A percentile compares a stretch with the other conserved stretches of the same genome.
Evolutionary conservation across 306 rosid species (phyloP).

Genomic region (Dalbergia cultrata): DNA sequence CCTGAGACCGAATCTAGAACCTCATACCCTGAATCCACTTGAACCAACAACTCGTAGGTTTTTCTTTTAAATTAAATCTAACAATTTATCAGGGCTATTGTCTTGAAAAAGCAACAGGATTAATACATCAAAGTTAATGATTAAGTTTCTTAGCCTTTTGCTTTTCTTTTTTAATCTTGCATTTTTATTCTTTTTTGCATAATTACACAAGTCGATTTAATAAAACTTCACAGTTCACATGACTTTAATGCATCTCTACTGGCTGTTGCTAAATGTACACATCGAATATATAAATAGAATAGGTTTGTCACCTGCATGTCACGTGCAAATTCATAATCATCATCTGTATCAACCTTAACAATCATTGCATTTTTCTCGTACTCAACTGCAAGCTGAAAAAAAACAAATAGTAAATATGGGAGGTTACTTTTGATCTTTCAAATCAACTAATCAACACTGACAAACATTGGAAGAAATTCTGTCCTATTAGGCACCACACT

Average conservation of each 20-base stretch:
- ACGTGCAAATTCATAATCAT: constrained; percentile 84
- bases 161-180: too few species aligned
- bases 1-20: too few species aligned
- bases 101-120: constrained; percentile 2
- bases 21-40: too few species aligned
- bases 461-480: neutral
- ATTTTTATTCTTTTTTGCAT: neutral
- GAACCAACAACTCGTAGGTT: too few species aligned
- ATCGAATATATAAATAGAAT: constrained; percentile 10
- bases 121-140: neutral
- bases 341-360: constrained; percentile 92
- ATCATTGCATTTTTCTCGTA: constrained; percentile 68
- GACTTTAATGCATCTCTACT: neutral
- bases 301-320: constrained; percentile 87
- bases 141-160: constrained; percentile 13
- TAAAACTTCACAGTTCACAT: neutral
- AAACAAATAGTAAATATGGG: constrained; percentile 28
- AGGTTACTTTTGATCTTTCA: constrained; percentile 39
- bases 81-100: neutral
- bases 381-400: constrained; percentile 91
- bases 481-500: constrained; percentile 18
- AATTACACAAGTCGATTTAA: constrained; percentile 21
- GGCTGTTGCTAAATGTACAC: constrained; percentile 20
- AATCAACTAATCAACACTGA: constrained; percentile 1
- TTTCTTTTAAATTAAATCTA: too few species aligned